Evolutionary conservation across 2,329 filamentous ascomycete species (phyloP).

Genomic region (Colletotrichum lupini): DNA sequence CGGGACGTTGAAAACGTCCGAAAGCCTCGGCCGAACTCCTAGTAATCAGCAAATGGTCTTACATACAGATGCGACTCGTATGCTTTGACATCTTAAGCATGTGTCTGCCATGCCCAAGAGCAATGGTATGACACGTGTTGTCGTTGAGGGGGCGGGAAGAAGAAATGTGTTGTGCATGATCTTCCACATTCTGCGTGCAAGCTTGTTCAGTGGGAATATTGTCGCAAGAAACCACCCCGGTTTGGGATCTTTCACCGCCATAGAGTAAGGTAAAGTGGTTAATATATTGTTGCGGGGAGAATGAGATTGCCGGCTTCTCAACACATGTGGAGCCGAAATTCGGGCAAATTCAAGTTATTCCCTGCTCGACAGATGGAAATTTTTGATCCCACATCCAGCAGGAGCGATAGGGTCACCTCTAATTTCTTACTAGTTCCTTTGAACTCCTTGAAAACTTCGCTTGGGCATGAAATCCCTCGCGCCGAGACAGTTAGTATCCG

Average conservation of each 20-base stretch:
- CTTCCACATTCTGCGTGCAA: not conserved
- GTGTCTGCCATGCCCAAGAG: not conserved
- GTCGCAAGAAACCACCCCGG: not conserved
- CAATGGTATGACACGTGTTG: not conserved
- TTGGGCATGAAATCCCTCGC: not conserved
- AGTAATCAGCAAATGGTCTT: not conserved
- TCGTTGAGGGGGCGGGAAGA: not conserved
- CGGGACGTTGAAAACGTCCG: not conserved
- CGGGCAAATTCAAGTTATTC: not conserved
- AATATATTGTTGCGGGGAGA: conserved; percentile 11
- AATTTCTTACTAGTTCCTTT: not conserved
- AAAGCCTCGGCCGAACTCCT: conserved; percentile 11
- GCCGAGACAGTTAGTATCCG: not conserved
- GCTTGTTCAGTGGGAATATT: conserved; percentile 18
- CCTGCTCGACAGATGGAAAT: not conserved
- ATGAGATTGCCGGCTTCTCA: conserved; percentile 9
- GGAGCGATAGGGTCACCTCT: not conserved
- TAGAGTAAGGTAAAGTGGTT: not conserved
- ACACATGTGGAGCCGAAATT: conserved; percentile 9
- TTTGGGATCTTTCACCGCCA: conserved; percentile 9
- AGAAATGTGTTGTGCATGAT: not conserved
- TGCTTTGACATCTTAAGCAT: conserved; percentile 3
- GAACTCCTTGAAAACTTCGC: not conserved
- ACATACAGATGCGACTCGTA: not conserved
- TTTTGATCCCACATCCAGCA: not conserved